A percentile compares a stretch with the other conserved stretches of the same genome.
Conservation (phyloP, 805 yeast genomes). For the Wickerhamiella spandovensis region DNA sequence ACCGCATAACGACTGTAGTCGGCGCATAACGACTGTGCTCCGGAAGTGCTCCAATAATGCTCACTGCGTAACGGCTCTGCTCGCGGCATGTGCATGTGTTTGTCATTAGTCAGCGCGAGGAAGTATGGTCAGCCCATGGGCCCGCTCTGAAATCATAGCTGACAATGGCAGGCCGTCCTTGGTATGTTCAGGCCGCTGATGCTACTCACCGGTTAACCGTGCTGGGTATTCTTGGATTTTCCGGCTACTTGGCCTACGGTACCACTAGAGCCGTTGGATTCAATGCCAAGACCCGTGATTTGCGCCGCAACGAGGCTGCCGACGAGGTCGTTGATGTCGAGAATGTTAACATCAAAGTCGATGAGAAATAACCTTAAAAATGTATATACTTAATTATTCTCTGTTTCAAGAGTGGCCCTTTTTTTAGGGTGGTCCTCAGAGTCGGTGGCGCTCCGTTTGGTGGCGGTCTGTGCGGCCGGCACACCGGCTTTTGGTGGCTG, state of each 20-base stretch:
- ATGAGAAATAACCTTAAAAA: neutral
- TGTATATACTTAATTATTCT: neutral
- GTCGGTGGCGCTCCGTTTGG: neutral
- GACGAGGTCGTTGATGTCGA: neutral
- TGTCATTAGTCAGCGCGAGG: neutral
- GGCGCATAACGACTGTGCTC: too few species aligned
- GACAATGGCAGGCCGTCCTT: constrained; percentile 33
- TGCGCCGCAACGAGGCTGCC: neutral
- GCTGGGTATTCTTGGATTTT: constrained; percentile 45
- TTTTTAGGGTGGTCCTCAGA: neutral
- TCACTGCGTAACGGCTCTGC: too few species aligned
- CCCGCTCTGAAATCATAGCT: neutral
- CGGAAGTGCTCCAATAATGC: too few species aligned
- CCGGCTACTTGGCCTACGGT: constrained; percentile 23
- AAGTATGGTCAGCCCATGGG: neutral
- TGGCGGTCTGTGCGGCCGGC: neutral
- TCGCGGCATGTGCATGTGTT: too few species aligned
- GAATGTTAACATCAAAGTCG: neutral
- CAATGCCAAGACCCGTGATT: neutral
- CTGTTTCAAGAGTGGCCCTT: neutral
- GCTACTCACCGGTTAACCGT: constrained; percentile 62
- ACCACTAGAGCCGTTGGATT: constrained; percentile 27
- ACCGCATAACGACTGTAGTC: too few species aligned
- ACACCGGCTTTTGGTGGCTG: too few species aligned
- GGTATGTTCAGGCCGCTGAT: constrained; percentile 66